Evolutionary conservation across 2,329 filamentous ascomycete species (phyloP), one percentile per base, ranked within the genome.

Genomic region (Cucurbitaria berberidis): DNA sequence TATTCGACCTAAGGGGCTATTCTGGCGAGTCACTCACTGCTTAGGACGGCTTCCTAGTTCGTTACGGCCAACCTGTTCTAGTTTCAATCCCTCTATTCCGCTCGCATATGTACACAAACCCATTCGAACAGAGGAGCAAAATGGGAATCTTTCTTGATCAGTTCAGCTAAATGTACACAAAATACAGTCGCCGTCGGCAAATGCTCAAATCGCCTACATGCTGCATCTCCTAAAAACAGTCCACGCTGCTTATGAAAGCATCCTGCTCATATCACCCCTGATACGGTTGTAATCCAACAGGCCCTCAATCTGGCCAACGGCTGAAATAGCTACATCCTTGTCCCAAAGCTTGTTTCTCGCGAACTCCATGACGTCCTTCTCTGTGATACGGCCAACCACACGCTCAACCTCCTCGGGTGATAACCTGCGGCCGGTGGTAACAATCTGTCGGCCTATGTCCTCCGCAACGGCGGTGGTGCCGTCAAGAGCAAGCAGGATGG

Each of bases 391-490:
- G 73, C 93, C 89, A 68, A 99, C 91, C 66, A 89, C 86, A 70
- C 91, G 87, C 86, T 99, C 95, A 63, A 99, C 93, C 84, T 99
- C 95, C 77, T 89, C 89, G 55, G 95, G 91, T 75, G 82, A 87
- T 86, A 96, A 89, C 64, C 93, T 89, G 72, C 93, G 90, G 75
- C 95, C 95, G 53, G 95, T 98, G 73, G 93, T 98, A 82, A 99
- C 88, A 80, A 99, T 92, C 82, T 99, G 95, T 78, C 95, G 91
- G 74, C 95, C 95, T 77, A 99, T 96, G 77, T 99, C 95, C 84
- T 99, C 95, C 57, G 95, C 95, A 49, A 97, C 89, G 69, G 95
- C 92, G 43, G 95, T 98, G 74, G 95, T 98, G 77, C 93, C 96
- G 77, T 99, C 95, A 27, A 99, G 91, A 47, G 92, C 96, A 64